Evolutionary conservation across 2,329 filamentous ascomycete species (phyloP).

Genomic region (Ophiostoma quercus): DNA sequence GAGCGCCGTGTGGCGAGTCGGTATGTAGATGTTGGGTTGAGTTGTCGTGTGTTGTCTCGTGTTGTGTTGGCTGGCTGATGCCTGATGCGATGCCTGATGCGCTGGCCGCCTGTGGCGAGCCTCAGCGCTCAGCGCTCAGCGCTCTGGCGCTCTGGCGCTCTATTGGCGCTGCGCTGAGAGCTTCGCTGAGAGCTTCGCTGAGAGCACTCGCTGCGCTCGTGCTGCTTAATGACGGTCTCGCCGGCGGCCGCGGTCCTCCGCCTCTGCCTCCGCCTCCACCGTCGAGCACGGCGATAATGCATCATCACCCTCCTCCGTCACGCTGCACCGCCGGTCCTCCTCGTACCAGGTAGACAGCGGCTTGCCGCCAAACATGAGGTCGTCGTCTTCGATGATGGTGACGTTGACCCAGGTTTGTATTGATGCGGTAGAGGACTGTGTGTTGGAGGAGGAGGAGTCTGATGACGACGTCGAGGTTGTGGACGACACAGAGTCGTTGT

Average conservation of each 20-base stretch:
- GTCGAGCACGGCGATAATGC: conserved; percentile 24
- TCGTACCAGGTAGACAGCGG: conserved; percentile 56
- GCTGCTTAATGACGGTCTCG: conserved; percentile 30
- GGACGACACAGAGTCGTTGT: conserved; percentile 15
- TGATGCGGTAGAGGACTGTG: not conserved
- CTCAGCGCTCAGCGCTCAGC: too few species aligned
- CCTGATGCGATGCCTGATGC: too few species aligned
- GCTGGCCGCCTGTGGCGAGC: too few species aligned
- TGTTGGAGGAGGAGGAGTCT: not conserved
- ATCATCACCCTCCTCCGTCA: conserved; percentile 16
- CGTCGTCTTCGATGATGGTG: conserved; percentile 56
- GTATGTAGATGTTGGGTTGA: too few species aligned
- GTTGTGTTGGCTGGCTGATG: too few species aligned
- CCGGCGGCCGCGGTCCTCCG: conserved; percentile 38
- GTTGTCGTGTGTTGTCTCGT: too few species aligned
- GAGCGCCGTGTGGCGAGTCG: too few species aligned
- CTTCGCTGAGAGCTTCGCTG: too few species aligned
- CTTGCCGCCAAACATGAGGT: conserved; percentile 58
- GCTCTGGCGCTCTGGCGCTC: too few species aligned
- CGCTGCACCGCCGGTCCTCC: conserved; percentile 48
- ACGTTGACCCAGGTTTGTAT: conserved; percentile 45
- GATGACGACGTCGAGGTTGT: not conserved
- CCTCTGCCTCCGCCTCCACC: too few species aligned
- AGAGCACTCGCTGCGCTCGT: too few species aligned
- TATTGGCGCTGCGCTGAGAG: too few species aligned